Percentiles rank a stretch among this genome's conserved stretches.
Evolutionary conservation across 495 filamentous ascomycete species (phyloP).

Genomic region (Xylaria sp.): DNA sequence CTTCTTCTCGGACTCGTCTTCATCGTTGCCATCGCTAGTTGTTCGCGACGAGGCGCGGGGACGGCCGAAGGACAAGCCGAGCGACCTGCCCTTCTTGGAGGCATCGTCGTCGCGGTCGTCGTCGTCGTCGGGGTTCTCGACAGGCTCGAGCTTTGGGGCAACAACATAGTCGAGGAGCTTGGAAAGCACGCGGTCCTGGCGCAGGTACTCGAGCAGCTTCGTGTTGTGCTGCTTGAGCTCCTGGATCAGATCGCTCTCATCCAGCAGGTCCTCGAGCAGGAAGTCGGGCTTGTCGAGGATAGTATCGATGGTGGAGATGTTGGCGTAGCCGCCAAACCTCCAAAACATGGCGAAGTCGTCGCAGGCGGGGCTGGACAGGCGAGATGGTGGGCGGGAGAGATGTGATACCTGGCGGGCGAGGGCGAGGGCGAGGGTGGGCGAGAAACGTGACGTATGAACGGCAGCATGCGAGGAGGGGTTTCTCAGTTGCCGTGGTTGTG

Average conservation of each 20-base stretch:
- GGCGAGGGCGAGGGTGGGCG: slow-evolving; percentile 9
- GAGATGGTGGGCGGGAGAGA: not conserved
- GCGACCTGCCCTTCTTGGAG: slow-evolving; percentile 53
- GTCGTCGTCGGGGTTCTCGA: slow-evolving; percentile 68
- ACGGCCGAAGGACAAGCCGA: slow-evolving; percentile 56
- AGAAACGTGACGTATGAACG: slow-evolving; percentile 16
- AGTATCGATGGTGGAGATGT: slow-evolving; percentile 92
- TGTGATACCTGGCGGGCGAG: not conserved
- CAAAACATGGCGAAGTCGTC: slow-evolving; percentile 82
- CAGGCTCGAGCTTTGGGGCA: slow-evolving; percentile 69
- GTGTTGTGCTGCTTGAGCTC: slow-evolving; percentile 98
- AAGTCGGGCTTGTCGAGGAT: slow-evolving; percentile 96
- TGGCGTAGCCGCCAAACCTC: slow-evolving; percentile 98
- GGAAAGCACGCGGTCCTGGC: slow-evolving; percentile 85
- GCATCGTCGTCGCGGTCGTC: slow-evolving; percentile 57
- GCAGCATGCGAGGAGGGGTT: slow-evolving; percentile 27
- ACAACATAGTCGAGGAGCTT: slow-evolving; percentile 90
- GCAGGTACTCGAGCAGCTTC: slow-evolving; percentile 94
- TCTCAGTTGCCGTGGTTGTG: slow-evolving; percentile 6
- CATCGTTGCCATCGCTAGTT: slow-evolving; percentile 49
- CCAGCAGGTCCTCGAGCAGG: slow-evolving; percentile 91
- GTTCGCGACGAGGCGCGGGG: slow-evolving; percentile 48
- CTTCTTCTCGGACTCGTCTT: slow-evolving; percentile 82
- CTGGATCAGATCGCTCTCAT: slow-evolving; percentile 94
- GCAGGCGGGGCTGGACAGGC: not conserved